Conservation (phyloP, 352 stramenopile genomes). For the Plasmopara halstedii region DNA sequence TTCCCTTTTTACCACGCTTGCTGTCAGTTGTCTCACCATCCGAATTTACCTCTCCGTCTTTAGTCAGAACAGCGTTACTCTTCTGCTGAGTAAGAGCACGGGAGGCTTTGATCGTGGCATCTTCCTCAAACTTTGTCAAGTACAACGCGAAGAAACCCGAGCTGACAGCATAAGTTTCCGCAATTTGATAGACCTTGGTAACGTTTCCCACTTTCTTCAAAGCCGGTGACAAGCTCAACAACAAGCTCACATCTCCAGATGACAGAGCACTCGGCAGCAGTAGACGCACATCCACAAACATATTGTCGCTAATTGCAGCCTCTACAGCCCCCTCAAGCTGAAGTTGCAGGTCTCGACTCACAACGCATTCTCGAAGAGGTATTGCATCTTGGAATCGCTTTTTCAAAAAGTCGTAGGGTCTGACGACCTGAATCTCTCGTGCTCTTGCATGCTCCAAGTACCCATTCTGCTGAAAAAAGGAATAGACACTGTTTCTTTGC, state of each 20-base stretch:
- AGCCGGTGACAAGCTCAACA: constrained; percentile 39
- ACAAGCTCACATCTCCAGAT: constrained; percentile 30
- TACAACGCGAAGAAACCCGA: constrained; percentile 41
- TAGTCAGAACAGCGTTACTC: constrained; percentile 1
- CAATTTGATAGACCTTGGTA: constrained; percentile 39
- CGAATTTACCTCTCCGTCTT: constrained; percentile 26
- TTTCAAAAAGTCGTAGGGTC: constrained; percentile 70
- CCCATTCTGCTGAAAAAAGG: constrained; percentile 82
- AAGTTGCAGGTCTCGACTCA: constrained; percentile 49
- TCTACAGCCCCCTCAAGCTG: constrained; percentile 72
- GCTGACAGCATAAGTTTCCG: constrained; percentile 55
- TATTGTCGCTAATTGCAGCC: constrained; percentile 55
- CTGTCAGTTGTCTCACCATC: constrained; percentile 31
- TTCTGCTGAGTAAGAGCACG: constrained; percentile 29
- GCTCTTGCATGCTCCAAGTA: constrained; percentile 62
- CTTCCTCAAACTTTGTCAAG: constrained; percentile 39
- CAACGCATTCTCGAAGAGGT: constrained; percentile 50
- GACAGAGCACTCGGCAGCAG: constrained; percentile 57
- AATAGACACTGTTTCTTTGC: constrained; percentile 69
- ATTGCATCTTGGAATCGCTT: constrained; percentile 62
- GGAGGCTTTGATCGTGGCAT: constrained; percentile 36
- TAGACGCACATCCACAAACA: constrained; percentile 47
- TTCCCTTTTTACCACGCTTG: constrained; percentile 40
- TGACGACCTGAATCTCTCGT: constrained; percentile 46
- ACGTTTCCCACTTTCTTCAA: constrained; percentile 21